Percentiles rank a stretch among this genome's conserved stretches.
phyloP scores from a whole-genome alignment of 139 green algal genomes.

The Ulvella scutata region DNA sequence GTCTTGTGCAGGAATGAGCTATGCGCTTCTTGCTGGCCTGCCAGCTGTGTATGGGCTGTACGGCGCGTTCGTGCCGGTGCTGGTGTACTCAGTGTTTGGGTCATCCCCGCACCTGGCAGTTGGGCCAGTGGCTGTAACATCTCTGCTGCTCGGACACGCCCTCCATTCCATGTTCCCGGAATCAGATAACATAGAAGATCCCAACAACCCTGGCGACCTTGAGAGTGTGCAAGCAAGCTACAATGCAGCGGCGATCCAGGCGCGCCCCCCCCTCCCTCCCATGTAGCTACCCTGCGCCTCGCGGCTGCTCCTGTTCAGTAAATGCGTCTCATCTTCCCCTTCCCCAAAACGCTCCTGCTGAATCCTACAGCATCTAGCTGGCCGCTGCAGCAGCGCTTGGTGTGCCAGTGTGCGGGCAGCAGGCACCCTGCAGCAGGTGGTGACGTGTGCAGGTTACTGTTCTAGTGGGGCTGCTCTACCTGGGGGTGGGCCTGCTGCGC shows the following conservation, averaged over 20 bases:
- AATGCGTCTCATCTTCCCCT: too few species aligned
- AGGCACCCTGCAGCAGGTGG: neutral
- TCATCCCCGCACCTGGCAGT: constrained; percentile 33
- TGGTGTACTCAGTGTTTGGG: constrained; percentile 63
- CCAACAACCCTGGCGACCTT: constrained; percentile 29
- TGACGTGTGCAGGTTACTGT: constrained; percentile 43
- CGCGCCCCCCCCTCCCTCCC: neutral
- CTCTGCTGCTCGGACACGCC: constrained; percentile 11
- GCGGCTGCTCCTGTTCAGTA: too few species aligned
- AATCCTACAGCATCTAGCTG: too few species aligned
- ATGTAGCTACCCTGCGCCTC: too few species aligned
- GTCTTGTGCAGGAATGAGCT: constrained; percentile 29
- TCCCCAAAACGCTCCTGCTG: too few species aligned
- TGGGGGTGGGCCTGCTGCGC: constrained; percentile 44
- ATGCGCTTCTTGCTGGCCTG: constrained; percentile 51
- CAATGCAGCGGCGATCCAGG: constrained; percentile 20
- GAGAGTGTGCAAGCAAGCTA: constrained; percentile 18
- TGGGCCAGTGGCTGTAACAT: constrained; percentile 26
- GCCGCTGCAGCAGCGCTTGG: too few species aligned
- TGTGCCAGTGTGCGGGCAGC: too few species aligned
- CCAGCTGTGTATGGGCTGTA: constrained; percentile 74
- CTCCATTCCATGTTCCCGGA: constrained; percentile 12
- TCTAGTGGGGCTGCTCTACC: constrained; percentile 58
- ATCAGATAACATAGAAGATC: constrained; percentile 19
- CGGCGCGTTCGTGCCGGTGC: constrained; percentile 57